Evolutionary conservation across 192 early-diverging fungal genomes (phyloP).

Genomic region (Coemansia sp.): DNA sequence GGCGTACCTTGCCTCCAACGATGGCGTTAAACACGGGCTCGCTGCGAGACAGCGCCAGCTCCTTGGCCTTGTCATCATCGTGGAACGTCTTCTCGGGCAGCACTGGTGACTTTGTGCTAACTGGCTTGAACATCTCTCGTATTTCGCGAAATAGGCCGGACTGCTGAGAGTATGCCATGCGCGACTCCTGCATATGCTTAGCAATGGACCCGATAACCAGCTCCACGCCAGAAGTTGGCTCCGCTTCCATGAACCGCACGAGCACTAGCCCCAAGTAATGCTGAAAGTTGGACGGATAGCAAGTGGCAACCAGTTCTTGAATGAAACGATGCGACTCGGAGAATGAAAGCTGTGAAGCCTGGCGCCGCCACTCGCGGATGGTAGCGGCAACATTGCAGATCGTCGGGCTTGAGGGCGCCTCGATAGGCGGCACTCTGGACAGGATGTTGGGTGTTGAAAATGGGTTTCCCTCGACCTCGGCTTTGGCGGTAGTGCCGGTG

Average conservation of each 20-base stretch:
- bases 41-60: constrained; percentile 10
- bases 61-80: constrained; percentile 1
- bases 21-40: constrained; percentile 43
- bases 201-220: constrained; percentile 46
- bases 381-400: constrained; percentile 24
- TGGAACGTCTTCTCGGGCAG: background rate
- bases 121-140: constrained; percentile 33
- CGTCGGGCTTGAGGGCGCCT: constrained; percentile 18
- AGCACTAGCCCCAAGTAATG: constrained; percentile 41
- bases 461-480: constrained; percentile 11
- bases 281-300: constrained; percentile 37
- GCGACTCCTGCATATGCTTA: constrained; percentile 35
- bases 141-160: constrained; percentile 39
- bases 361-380: constrained; percentile 34
- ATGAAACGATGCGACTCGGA: constrained; percentile 22
- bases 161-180: constrained; percentile 29
- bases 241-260: constrained; percentile 41
- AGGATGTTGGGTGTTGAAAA: constrained; percentile 27
- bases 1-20: constrained; percentile 38
- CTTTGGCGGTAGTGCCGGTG: background rate
- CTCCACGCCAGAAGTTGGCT: constrained; percentile 41
- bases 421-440: constrained; percentile 23
- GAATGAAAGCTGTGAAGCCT: constrained; percentile 20
- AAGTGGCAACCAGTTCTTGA: constrained; percentile 26
- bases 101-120: background rate